Evolutionary conservation across 2,329 filamentous ascomycete genomes (phyloP).

Genomic region (Pseudogymnoascus pannorum): DNA sequence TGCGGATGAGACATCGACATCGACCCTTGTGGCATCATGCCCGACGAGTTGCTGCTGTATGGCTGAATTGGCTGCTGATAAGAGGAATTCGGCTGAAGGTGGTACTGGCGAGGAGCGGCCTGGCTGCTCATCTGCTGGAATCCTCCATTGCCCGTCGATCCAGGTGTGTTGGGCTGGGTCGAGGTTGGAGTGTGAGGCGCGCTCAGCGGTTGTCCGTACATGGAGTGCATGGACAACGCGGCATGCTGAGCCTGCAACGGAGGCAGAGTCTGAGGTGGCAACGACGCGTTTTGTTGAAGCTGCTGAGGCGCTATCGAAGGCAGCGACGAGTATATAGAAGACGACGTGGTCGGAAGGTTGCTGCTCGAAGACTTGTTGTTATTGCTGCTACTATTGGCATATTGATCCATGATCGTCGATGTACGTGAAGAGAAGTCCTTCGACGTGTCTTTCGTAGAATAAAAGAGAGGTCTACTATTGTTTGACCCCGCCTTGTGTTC

Average conservation of each 20-base stretch:
- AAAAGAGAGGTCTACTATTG: slow-evolving; percentile 6
- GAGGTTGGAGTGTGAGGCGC: slow-evolving; percentile 51
- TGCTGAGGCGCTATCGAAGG: slow-evolving; percentile 30
- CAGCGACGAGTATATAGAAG: slow-evolving; percentile 22
- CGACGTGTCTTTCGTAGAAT: background rate
- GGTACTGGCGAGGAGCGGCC: slow-evolving; percentile 17
- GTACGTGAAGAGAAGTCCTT: slow-evolving; percentile 6
- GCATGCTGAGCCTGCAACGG: slow-evolving; percentile 45
- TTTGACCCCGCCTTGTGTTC: slow-evolving; percentile 7
- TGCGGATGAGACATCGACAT: slow-evolving; percentile 64
- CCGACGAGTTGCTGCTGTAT: slow-evolving; percentile 45
- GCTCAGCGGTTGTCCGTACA: slow-evolving; percentile 50
- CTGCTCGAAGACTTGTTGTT: slow-evolving; percentile 12
- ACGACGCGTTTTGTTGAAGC: slow-evolving; percentile 35
- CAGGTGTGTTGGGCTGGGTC: slow-evolving; percentile 55
- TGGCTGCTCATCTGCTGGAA: slow-evolving; percentile 47
- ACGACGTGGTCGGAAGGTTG: slow-evolving; percentile 11
- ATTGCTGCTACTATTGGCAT: slow-evolving; percentile 7
- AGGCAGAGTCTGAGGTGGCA: slow-evolving; percentile 48
- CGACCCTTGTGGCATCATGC: slow-evolving; percentile 61
- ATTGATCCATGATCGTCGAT: slow-evolving; percentile 10
- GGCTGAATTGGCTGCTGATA: slow-evolving; percentile 23
- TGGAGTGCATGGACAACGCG: slow-evolving; percentile 42
- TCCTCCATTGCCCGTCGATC: slow-evolving; percentile 43
- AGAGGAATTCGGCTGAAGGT: slow-evolving; percentile 18